Evolutionary conservation across 805 yeast genomes (phyloP).

Genomic region (Citeromyces nyonsensis): DNA sequence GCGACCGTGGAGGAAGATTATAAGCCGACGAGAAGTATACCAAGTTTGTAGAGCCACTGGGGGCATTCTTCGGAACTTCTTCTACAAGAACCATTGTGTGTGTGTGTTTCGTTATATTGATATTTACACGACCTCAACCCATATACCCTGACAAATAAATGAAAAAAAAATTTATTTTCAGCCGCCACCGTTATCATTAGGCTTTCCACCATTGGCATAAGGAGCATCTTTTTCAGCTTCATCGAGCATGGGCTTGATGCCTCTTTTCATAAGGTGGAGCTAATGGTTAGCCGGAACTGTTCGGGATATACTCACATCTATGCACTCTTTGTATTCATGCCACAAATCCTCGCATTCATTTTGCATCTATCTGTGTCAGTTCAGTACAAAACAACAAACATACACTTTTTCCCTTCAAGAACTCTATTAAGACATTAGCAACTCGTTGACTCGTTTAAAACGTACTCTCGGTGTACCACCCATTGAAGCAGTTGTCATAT

Average conservation of each 20-base stretch:
- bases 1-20: too few relatives aligned
- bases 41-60: too few relatives aligned
- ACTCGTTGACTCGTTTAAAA: constrained; percentile 2
- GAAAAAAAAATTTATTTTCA: too few relatives aligned
- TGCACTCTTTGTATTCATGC: constrained; percentile 81
- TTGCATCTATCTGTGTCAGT: constrained; percentile 19
- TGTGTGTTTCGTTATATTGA: background rate
- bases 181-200: constrained; percentile 6
- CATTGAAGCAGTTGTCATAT: constrained; percentile 87
- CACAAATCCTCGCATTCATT: constrained; percentile 89
- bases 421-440: constrained; percentile 19
- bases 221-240: constrained; percentile 88
- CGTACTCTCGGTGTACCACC: constrained; percentile 82
- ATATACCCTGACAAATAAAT: background rate
- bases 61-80: constrained; percentile 2
- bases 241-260: constrained; percentile 70
- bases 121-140: background rate
- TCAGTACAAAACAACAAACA: constrained; percentile 2
- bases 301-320: constrained; percentile 33
- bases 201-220: constrained; percentile 53
- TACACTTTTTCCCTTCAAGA: constrained; percentile 41
- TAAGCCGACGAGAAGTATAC: too few relatives aligned
- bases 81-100: constrained; percentile 5
- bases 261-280: constrained; percentile 47
- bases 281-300: constrained; percentile 1